A percentile compares a stretch with the other conserved stretches of the same genome.
Conservation (phyloP, 2,329 filamentous ascomycete species). For the Talaromyces rugulosus region DNA sequence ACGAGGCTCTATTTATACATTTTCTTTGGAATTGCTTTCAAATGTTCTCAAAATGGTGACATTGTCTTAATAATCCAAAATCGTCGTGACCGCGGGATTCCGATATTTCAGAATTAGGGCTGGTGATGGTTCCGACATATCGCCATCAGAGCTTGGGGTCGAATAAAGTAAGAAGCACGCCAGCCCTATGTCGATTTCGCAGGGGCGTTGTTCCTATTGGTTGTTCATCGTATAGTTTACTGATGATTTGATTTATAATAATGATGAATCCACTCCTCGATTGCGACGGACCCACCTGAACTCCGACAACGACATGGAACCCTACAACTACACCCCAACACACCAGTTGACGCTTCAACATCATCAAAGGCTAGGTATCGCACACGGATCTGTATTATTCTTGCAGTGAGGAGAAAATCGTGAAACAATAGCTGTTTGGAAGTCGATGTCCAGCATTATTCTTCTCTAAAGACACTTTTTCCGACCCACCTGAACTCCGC, state of each 20-base stretch:
- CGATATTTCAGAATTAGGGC: background rate
- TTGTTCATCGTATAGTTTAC: background rate
- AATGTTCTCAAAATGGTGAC: background rate
- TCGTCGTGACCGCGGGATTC: background rate
- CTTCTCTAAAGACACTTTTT: background rate
- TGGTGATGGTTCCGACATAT: background rate
- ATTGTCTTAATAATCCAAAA: background rate
- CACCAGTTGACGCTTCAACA: background rate
- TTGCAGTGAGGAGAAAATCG: background rate
- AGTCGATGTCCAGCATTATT: background rate
- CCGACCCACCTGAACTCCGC: constrained; percentile 7
- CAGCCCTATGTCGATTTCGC: background rate
- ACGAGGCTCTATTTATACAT: background rate
- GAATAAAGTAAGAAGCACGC: background rate
- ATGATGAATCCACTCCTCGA: background rate
- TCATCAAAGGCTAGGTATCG: background rate
- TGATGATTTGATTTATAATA: background rate
- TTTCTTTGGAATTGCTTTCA: background rate
- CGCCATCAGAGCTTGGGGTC: background rate
- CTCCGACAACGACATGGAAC: constrained; percentile 1
- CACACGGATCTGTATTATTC: background rate
- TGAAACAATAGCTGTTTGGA: background rate
- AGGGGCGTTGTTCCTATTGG: background rate
- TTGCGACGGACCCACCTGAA: constrained; percentile 1
- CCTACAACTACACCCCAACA: background rate